phyloP scores from a whole-genome alignment of 768 basidiomycete genomes.

The Russula vinacea region DNA sequence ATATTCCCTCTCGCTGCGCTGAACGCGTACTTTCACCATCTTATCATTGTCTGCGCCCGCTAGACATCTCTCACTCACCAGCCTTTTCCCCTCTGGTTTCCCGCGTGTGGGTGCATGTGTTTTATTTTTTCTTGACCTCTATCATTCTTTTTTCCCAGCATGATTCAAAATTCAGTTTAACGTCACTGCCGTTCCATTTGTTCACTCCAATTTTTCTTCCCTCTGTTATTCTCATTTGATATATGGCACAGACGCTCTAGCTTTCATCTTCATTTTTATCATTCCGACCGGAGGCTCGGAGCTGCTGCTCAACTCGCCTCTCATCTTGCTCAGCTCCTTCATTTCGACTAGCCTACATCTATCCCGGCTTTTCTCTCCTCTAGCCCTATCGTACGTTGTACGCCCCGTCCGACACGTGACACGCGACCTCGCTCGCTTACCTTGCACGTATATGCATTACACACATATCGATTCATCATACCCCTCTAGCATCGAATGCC shows the following conservation, averaged over 20 bases:
- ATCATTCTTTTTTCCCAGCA: too few relatives aligned
- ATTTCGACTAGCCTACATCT: neutral
- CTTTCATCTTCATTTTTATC: neutral
- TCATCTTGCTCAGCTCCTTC: too few relatives aligned
- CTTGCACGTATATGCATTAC: neutral
- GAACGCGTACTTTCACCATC: too few relatives aligned
- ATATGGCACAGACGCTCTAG: neutral
- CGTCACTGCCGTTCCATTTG: neutral
- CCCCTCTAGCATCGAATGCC: neutral
- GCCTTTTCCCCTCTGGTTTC: too few relatives aligned
- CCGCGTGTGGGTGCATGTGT: constrained; percentile 15
- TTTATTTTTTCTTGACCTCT: too few relatives aligned
- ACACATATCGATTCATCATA: neutral
- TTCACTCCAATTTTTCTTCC: neutral
- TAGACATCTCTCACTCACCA: too few relatives aligned
- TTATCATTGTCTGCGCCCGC: too few relatives aligned
- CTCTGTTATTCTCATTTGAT: constrained; percentile 10
- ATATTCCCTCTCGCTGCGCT: too few relatives aligned
- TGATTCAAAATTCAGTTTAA: neutral
- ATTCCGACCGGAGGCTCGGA: neutral
- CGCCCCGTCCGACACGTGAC: neutral
- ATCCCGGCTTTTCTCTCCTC: neutral
- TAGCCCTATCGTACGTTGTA: too few relatives aligned
- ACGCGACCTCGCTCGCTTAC: constrained; percentile 1
- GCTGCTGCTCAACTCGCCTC: neutral